phyloP scores from a whole-genome alignment of 2,329 filamentous ascomycete species.

The Plectosphaerella plurivora region DNA sequence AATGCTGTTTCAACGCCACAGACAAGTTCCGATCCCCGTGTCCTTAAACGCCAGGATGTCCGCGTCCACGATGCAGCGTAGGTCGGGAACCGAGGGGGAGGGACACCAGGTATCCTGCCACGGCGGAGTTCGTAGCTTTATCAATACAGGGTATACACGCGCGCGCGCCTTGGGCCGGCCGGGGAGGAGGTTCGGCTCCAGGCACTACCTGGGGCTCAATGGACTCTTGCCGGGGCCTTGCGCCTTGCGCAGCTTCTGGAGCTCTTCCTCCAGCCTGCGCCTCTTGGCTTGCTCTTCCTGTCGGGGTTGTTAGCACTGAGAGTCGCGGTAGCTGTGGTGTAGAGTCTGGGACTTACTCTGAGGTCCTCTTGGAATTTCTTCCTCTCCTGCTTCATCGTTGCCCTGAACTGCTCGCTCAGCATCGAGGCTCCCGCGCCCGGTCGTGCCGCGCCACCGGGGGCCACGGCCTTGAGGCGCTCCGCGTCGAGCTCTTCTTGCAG shows the following conservation, averaged over 20 bases:
- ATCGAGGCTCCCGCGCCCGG: conserved; percentile 41
- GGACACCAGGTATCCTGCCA: too few relatives aligned
- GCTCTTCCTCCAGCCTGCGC: conserved; percentile 47
- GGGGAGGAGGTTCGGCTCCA: neutral
- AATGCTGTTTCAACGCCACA: too few relatives aligned
- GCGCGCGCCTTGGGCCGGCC: neutral
- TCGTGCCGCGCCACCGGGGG: conserved; percentile 23
- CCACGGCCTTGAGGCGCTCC: conserved; percentile 39
- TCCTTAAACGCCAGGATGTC: too few relatives aligned
- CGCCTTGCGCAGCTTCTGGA: conserved; percentile 36
- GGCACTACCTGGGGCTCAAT: conserved; percentile 29
- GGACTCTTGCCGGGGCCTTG: conserved; percentile 38
- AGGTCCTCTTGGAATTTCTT: conserved; percentile 54
- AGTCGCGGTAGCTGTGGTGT: neutral
- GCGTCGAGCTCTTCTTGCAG: conserved; percentile 49
- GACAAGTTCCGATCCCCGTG: too few relatives aligned
- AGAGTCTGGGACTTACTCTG: conserved; percentile 29
- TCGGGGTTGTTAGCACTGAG: conserved; percentile 21
- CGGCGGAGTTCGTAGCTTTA: neutral
- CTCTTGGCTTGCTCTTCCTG: conserved; percentile 46
- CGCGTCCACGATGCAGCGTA: too few relatives aligned
- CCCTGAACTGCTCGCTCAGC: conserved; percentile 52
- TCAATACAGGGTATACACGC: neutral
- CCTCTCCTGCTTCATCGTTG: conserved; percentile 52
- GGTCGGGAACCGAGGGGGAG: too few relatives aligned